Percentiles rank a stretch among this genome's conserved stretches.
Evolutionary conservation across 78 protist species (phyloP).

Genomic region (Pigoraptor vietnamica): DNA sequence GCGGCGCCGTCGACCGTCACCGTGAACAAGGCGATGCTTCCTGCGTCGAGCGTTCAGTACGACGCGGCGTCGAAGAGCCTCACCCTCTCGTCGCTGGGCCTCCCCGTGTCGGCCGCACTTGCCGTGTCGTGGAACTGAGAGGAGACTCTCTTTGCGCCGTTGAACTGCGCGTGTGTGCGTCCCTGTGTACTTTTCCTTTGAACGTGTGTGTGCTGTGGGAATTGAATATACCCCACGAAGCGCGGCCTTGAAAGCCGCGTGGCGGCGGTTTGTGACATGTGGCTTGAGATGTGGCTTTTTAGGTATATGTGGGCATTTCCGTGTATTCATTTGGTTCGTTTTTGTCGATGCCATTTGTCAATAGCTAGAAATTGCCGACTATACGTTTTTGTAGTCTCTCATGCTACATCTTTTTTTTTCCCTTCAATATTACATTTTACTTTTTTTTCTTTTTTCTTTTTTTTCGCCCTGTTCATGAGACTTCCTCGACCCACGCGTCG

Average conservation of each 20-base stretch:
- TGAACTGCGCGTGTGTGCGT: background rate
- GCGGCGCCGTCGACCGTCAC: background rate
- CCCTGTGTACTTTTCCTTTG: background rate
- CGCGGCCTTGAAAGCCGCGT: background rate
- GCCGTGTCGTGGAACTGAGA: background rate
- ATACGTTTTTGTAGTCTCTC: too few species aligned
- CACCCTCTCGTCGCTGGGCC: background rate
- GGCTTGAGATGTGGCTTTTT: too few species aligned
- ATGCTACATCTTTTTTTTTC: too few species aligned
- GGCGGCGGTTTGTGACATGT: background rate
- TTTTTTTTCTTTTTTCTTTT: too few species aligned
- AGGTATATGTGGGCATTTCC: too few species aligned
- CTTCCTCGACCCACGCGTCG: background rate
- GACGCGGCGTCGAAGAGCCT: background rate
- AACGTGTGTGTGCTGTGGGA: background rate
- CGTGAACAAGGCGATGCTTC: background rate
- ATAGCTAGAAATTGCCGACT: too few species aligned
- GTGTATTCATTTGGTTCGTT: too few species aligned
- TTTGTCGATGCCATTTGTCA: too few species aligned
- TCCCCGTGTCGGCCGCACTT: background rate
- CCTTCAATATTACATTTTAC: too few species aligned
- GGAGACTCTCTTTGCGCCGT: background rate
- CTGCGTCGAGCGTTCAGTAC: background rate
- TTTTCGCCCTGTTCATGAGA: too few species aligned
- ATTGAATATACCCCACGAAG: background rate